These are phyloP conservation scores for Trichocomaceae sp. DNA, from an alignment of 2,329 filamentous ascomycete species.

Conservation along the genomic window DNA sequence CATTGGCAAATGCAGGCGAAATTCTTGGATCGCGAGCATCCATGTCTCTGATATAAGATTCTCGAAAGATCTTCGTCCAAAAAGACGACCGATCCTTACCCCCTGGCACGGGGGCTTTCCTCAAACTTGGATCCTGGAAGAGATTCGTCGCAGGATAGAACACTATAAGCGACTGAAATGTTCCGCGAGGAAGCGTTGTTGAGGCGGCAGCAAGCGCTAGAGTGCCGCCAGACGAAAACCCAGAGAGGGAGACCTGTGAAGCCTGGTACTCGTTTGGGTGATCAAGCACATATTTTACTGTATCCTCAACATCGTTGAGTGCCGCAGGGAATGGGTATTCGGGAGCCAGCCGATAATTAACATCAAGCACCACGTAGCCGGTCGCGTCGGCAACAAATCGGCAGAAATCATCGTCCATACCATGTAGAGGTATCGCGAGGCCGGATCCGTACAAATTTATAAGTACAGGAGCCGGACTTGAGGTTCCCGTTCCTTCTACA, in stretches of 20 bases:
- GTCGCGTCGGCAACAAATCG: constrained; percentile 19
- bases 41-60: constrained; percentile 26
- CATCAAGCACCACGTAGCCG: constrained; percentile 29
- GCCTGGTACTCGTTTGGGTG: constrained; percentile 27
- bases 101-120: constrained; percentile 15
- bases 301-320: constrained; percentile 31
- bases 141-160: constrained; percentile 27
- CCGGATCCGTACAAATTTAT: constrained; percentile 28
- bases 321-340: constrained; percentile 34
- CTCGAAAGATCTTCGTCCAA: constrained; percentile 20
- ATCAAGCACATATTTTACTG: constrained; percentile 25
- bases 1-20: constrained; percentile 23
- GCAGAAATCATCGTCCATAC: constrained; percentile 24
- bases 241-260: constrained; percentile 26
- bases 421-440: constrained; percentile 25
- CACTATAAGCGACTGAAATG: constrained; percentile 21
- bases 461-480: constrained; percentile 19
- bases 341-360: constrained; percentile 33
- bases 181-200: constrained; percentile 22
- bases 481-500: background rate
- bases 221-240: constrained; percentile 38
- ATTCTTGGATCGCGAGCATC: constrained; percentile 20
- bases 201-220: constrained; percentile 31
- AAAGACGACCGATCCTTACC: constrained; percentile 18
- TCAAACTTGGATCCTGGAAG: constrained; percentile 8